phyloP scores from a whole-genome alignment of 2,329 filamentous ascomycete genomes.

The Aspergillus glaucus region DNA sequence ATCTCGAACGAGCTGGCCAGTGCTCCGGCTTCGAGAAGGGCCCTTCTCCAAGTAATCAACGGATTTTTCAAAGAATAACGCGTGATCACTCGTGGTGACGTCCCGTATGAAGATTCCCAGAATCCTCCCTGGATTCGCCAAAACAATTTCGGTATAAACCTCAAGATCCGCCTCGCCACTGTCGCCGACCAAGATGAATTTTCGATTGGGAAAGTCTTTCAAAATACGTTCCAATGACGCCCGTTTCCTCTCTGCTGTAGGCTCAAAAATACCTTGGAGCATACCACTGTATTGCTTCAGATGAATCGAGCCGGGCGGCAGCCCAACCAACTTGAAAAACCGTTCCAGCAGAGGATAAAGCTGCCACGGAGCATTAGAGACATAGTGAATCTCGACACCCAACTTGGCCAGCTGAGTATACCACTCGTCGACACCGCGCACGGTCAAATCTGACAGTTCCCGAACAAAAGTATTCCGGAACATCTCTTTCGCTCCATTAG shows the following conservation, averaged over 20 bases:
- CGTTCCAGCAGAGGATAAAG: conserved; percentile 82
- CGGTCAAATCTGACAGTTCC: conserved; percentile 70
- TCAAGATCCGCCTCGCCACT: conserved; percentile 96
- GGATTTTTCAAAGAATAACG: conserved; percentile 71
- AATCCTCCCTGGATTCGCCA: conserved; percentile 76
- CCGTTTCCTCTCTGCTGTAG: conserved; percentile 90
- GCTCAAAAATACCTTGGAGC: conserved; percentile 96
- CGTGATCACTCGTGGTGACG: conserved; percentile 71
- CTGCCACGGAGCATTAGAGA: conserved; percentile 99
- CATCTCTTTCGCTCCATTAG: conserved; percentile 80
- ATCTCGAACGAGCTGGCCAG: conserved; percentile 14
- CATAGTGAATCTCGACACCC: conserved; percentile 89
- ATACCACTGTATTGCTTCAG: conserved; percentile 95
- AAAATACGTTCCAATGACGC: conserved; percentile 78
- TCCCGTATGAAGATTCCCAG: conserved; percentile 90
- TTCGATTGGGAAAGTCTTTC: conserved; percentile 79
- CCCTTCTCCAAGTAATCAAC: conserved; percentile 29
- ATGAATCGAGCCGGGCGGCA: conserved; percentile 86
- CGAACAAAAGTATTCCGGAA: conserved; percentile 94
- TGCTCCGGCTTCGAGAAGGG: conserved; percentile 18
- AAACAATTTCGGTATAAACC: conserved; percentile 88
- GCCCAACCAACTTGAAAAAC: conserved; percentile 72
- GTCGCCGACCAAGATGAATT: conserved; percentile 87
- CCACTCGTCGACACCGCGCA: conserved; percentile 87
- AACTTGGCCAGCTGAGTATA: conserved; percentile 70